Conservation (phyloP, 2,329 filamentous ascomycete genomes). For the Tolypocladium nubicola region DNA sequence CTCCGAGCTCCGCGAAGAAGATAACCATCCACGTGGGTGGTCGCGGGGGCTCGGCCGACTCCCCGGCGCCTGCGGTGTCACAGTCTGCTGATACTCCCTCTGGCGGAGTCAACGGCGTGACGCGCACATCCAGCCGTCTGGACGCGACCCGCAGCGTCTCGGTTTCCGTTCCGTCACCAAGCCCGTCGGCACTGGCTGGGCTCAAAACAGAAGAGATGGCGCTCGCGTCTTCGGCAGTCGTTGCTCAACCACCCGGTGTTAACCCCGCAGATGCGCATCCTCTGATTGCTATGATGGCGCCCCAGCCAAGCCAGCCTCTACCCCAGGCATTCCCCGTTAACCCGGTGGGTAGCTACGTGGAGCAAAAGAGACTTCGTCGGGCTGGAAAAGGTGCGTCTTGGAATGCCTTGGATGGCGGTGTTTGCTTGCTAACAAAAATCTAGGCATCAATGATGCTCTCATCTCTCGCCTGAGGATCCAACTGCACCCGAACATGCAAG, state of each 20-base stretch:
- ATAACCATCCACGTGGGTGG: conserved; percentile 63
- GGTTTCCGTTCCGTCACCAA: conserved; percentile 29
- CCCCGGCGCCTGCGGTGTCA: conserved; percentile 33
- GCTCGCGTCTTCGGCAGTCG: conserved; percentile 13
- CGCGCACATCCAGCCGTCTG: conserved; percentile 9
- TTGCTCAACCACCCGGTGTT: conserved; percentile 8
- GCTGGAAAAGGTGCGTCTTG: conserved; percentile 30
- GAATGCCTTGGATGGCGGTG: not conserved
- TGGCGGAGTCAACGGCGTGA: conserved; percentile 15
- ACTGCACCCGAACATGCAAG: conserved; percentile 56
- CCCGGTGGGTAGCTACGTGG: conserved; percentile 19
- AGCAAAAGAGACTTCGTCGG: conserved; percentile 25
- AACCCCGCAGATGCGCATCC: not conserved
- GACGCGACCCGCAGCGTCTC: conserved; percentile 32
- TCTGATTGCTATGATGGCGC: not conserved
- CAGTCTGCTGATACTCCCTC: conserved; percentile 11
- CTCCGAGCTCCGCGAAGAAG: conserved; percentile 42
- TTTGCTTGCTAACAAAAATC: conserved; percentile 10
- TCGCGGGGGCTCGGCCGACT: conserved; percentile 42
- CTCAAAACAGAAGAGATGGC: conserved; percentile 25
- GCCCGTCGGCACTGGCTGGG: conserved; percentile 26
- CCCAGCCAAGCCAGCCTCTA: not conserved
- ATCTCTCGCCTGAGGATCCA: conserved; percentile 55
- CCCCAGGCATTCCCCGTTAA: conserved; percentile 9
- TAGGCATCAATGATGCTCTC: conserved; percentile 50